Evolutionary conservation across 2,329 filamentous ascomycete species (phyloP).

Genomic region (Boeremia exigua): DNA sequence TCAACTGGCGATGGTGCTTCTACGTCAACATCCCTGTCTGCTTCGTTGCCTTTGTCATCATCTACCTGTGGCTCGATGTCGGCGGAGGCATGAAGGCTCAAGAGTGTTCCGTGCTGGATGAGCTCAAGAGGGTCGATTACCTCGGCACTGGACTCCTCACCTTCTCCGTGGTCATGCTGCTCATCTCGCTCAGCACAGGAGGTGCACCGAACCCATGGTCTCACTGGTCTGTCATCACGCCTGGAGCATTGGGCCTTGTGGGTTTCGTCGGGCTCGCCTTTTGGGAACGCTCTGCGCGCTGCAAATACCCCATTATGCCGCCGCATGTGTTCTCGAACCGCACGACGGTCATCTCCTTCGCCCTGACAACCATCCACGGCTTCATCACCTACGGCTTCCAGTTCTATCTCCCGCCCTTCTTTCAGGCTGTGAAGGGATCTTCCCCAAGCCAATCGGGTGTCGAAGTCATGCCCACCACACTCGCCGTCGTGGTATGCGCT

Average conservation of each 20-base stretch:
- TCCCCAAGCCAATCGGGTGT: slow-evolving; percentile 33
- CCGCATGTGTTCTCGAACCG: slow-evolving; percentile 53
- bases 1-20: slow-evolving; percentile 57
- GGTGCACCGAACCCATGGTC: slow-evolving; percentile 54
- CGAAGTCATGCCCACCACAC: slow-evolving; percentile 35
- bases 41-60: slow-evolving; percentile 32
- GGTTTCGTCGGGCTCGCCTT: slow-evolving; percentile 49
- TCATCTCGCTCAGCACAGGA: slow-evolving; percentile 55
- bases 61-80: slow-evolving; percentile 41
- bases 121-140: slow-evolving; percentile 49
- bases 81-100: slow-evolving; percentile 21
- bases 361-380: slow-evolving; percentile 39
- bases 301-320: slow-evolving; percentile 49
- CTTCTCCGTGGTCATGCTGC: slow-evolving; percentile 47
- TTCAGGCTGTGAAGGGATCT: slow-evolving; percentile 35
- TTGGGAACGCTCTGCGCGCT: slow-evolving; percentile 48
- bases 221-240: slow-evolving; percentile 48
- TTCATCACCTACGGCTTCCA: slow-evolving; percentile 37
- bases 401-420: slow-evolving; percentile 38
- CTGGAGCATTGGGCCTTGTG: slow-evolving; percentile 53
- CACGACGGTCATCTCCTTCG: slow-evolving; percentile 48
- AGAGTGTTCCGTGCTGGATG: slow-evolving; percentile 16
- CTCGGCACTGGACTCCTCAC: slow-evolving; percentile 55
- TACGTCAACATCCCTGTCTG: slow-evolving; percentile 46
- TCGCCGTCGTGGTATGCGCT: slow-evolving; percentile 32